phyloP scores from a whole-genome alignment of 176 grass and related monocot species.

The Oryza australiensis region DNA sequence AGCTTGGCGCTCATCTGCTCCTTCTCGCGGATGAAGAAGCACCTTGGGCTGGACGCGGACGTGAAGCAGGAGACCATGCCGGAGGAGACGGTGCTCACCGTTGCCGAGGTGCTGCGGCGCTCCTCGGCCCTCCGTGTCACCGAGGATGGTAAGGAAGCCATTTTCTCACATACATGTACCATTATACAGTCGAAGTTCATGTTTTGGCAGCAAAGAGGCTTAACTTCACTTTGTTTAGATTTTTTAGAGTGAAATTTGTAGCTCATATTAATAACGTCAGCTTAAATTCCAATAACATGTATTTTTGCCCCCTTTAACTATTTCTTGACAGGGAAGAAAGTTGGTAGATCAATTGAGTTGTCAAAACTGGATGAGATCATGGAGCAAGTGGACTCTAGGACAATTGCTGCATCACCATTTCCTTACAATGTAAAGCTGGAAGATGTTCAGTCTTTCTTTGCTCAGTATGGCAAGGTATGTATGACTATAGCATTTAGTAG shows the following conservation, averaged over 20 bases:
- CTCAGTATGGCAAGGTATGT: conserved; percentile 64
- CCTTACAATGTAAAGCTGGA: conserved; percentile 83
- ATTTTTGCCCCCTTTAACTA: background rate
- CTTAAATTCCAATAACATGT: background rate
- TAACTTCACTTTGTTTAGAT: background rate
- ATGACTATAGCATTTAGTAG: conserved; percentile 2
- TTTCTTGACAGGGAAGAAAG: conserved; percentile 59
- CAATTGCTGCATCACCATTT: conserved; percentile 77
- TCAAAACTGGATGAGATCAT: conserved; percentile 74
- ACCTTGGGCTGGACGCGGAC: conserved; percentile 54
- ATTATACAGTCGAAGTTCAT: background rate
- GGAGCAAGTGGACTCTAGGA: conserved; percentile 77
- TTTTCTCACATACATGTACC: background rate
- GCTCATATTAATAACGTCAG: background rate
- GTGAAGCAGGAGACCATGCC: conserved; percentile 62
- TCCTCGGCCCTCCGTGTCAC: conserved; percentile 67
- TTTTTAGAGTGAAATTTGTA: background rate
- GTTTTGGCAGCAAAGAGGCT: background rate
- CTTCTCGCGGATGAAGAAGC: conserved; percentile 73
- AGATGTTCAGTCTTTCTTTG: conserved; percentile 79
- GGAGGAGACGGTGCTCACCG: conserved; percentile 47
- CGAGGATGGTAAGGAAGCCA: conserved; percentile 55
- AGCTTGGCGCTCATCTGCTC: conserved; percentile 90
- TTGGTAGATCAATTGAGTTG: conserved; percentile 70
- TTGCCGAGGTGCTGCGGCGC: conserved; percentile 62